A percentile compares a stretch with the other conserved stretches of the same genome.
Evolutionary conservation across 352 stramenopile genomes (phyloP).

Genomic region (Globisporangium cederbergense): DNA sequence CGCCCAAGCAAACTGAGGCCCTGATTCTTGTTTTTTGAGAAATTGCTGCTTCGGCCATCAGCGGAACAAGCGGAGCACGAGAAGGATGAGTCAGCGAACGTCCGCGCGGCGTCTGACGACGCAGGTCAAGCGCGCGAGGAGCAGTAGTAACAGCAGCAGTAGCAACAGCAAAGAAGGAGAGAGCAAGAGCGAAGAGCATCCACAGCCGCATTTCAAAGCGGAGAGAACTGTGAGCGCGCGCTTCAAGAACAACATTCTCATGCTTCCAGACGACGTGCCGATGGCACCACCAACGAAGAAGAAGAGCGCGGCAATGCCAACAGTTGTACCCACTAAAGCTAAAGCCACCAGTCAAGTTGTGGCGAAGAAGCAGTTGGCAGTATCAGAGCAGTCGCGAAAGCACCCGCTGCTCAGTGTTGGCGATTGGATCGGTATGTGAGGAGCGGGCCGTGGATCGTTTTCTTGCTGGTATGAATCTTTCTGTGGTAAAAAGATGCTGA

Average conservation of each 20-base stretch:
- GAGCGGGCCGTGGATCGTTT: background rate
- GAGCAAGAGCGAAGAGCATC: background rate
- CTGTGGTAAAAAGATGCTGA: background rate
- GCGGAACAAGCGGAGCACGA: background rate
- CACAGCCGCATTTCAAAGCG: background rate
- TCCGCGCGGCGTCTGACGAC: constrained; percentile 5
- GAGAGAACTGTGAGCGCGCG: background rate
- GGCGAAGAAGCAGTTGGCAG: background rate
- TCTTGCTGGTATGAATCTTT: background rate
- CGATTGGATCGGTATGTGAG: constrained; percentile 18
- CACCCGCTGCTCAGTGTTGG: constrained; percentile 8
- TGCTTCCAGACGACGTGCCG: background rate
- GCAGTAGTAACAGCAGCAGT: background rate
- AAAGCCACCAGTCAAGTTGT: background rate
- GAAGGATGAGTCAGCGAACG: constrained; percentile 5
- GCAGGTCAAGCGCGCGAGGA: background rate
- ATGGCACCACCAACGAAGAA: background rate
- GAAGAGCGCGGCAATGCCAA: background rate
- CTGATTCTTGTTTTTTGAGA: background rate
- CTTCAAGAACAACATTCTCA: constrained; percentile 8
- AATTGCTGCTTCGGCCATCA: background rate
- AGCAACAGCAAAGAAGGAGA: background rate
- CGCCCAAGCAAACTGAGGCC: background rate
- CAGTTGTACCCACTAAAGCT: background rate
- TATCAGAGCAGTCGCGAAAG: background rate